Percentiles rank a stretch among this genome's conserved stretches.
These are phyloP conservation scores for Aspergillus tanneri DNA, from an alignment of 2,329 filamentous ascomycete species.

Conservation along the genomic window DNA sequence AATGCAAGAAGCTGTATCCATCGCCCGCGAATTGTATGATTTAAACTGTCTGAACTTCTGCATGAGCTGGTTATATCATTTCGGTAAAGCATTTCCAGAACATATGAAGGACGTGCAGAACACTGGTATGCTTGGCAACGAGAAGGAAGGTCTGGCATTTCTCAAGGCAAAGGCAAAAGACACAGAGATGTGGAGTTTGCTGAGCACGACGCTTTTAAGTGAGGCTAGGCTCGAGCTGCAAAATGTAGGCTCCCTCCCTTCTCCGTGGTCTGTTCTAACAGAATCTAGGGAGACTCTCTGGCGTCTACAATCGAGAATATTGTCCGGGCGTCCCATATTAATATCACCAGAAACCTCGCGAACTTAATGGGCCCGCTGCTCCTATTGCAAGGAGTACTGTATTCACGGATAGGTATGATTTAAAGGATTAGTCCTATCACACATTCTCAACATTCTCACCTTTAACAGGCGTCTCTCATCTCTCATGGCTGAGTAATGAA, in stretches of 20 bases:
- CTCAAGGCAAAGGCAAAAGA: slow-evolving; percentile 84
- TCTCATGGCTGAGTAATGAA: slow-evolving; percentile 62
- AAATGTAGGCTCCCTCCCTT: slow-evolving; percentile 57
- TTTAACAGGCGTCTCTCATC: slow-evolving; percentile 51
- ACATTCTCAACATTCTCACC: slow-evolving; percentile 10
- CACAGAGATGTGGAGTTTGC: slow-evolving; percentile 77
- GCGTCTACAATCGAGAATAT: slow-evolving; percentile 70
- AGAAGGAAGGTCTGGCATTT: slow-evolving; percentile 78
- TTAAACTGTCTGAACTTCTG: slow-evolving; percentile 91
- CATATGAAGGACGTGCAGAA: slow-evolving; percentile 70
- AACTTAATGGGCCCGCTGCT: slow-evolving; percentile 72
- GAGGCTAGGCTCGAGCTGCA: slow-evolving; percentile 79
- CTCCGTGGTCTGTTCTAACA: slow-evolving; percentile 17
- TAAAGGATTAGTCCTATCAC: not conserved
- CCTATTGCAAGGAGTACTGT: slow-evolving; percentile 69
- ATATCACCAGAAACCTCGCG: slow-evolving; percentile 72
- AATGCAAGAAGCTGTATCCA: slow-evolving; percentile 92
- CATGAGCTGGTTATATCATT: slow-evolving; percentile 93
- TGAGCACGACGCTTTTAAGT: slow-evolving; percentile 78
- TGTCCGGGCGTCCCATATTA: slow-evolving; percentile 77
- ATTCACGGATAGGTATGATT: slow-evolving; percentile 69
- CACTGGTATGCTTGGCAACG: slow-evolving; percentile 71
- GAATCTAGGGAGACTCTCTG: slow-evolving; percentile 54
- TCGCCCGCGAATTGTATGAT: slow-evolving; percentile 91
- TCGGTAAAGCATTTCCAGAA: slow-evolving; percentile 78